phyloP scores from a whole-genome alignment of 441 rosid genomes.

The Brassica hybrid region DNA sequence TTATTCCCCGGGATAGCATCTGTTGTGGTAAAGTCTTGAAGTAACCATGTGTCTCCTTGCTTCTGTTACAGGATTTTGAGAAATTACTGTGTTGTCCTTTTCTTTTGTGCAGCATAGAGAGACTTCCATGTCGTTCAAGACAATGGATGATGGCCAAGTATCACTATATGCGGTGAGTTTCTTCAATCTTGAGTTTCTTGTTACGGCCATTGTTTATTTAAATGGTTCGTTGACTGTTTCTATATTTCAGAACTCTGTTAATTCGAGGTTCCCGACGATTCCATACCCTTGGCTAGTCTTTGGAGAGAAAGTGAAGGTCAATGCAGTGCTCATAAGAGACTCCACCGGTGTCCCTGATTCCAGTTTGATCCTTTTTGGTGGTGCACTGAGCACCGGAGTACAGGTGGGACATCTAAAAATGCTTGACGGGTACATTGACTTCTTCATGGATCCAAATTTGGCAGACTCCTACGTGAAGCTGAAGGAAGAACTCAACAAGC shows the following conservation, averaged over 20 bases:
- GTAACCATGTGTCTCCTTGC: constrained; percentile 16
- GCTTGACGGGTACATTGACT: constrained; percentile 90
- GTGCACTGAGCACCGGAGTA: constrained; percentile 67
- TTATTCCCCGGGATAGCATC: constrained; percentile 98
- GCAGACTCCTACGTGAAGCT: constrained; percentile 88
- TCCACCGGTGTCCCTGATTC: constrained; percentile 99
- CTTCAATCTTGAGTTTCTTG: constrained; percentile 3
- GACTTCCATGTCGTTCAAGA: constrained; percentile 95
- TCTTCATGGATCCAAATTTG: constrained; percentile 94
- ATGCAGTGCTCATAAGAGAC: constrained; percentile 90
- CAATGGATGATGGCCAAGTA: constrained; percentile 98
- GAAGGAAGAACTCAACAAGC: constrained; percentile 82
- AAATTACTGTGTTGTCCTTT: constrained; percentile 27
- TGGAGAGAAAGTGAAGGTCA: constrained; percentile 97
- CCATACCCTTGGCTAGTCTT: constrained; percentile 98
- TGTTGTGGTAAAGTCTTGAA: constrained; percentile 72
- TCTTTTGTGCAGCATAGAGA: constrained; percentile 77
- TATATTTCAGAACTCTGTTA: constrained; percentile 89
- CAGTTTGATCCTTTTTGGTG: constrained; percentile 86
- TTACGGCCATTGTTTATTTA: background rate
- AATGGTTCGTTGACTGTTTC: background rate
- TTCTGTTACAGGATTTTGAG: constrained; percentile 9
- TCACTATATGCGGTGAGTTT: constrained; percentile 78
- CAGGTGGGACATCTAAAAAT: constrained; percentile 96
- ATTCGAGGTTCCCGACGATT: constrained; percentile 85